phyloP scores from a whole-genome alignment of 305 asterid species.

The Fraxinus platypoda region DNA sequence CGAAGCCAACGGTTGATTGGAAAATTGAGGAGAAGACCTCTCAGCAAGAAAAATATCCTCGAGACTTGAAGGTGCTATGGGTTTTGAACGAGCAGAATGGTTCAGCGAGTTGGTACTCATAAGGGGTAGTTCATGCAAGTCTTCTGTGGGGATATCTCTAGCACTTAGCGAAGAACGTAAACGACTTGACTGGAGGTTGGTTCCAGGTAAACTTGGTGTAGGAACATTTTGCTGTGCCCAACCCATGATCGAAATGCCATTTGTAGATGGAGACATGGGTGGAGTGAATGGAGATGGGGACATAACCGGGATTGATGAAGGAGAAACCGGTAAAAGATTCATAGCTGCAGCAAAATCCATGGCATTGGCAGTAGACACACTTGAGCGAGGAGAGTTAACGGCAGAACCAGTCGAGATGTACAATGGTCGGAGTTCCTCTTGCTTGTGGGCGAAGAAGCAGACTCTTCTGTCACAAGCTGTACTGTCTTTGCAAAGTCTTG shows the following conservation, averaged over 20 bases:
- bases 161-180: constrained; percentile 70
- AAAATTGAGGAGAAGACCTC: constrained; percentile 64
- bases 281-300: constrained; percentile 53
- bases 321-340: constrained; percentile 64
- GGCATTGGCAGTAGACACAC: constrained; percentile 38
- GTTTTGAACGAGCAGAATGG: constrained; percentile 49
- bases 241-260: constrained; percentile 48
- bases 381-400: constrained; percentile 66
- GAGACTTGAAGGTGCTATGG: constrained; percentile 63
- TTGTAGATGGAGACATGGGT: constrained; percentile 66
- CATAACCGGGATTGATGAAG: constrained; percentile 21
- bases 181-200: constrained; percentile 69
- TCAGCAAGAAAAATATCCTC: constrained; percentile 69
- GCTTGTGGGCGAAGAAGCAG: constrained; percentile 37
- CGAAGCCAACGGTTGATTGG: constrained; percentile 37
- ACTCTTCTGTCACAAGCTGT: constrained; percentile 28
- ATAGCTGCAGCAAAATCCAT: constrained; percentile 65
- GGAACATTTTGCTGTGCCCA: constrained; percentile 70
- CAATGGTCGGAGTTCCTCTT: constrained; percentile 72
- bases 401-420: constrained; percentile 75
- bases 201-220: constrained; percentile 61
- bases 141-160: constrained; percentile 53
- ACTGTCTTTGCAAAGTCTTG: constrained; percentile 33
- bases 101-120: constrained; percentile 37
- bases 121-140: constrained; percentile 47